Evolutionary conservation across 768 basidiomycete genomes (phyloP), one percentile per base, ranked within the genome.

Genomic region (Boletus sp.): DNA sequence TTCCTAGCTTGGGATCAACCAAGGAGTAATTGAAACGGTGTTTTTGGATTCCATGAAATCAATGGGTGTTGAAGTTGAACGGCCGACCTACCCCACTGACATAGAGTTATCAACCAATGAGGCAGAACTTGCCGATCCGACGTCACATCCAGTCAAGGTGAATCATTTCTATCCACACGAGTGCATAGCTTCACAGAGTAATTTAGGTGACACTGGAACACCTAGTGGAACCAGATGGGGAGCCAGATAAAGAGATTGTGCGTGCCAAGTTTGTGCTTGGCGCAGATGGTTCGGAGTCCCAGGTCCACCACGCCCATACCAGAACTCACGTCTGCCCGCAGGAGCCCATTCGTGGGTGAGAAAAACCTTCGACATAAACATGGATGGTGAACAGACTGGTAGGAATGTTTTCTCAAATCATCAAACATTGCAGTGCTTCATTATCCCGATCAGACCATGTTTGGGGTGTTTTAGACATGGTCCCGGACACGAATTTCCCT

Each of bases 341-440:
- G 86, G 88, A 7, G 89, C 88, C 0, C 89, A 90, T 70, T 90
- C 88, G 8, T 91, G 89, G 88, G 86, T 91, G 23, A 80, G 90
- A 23, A 89, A 88, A 55, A 51, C 70, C 0, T 72, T 89, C 7
- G 75, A 76, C 14, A 84, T 92, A 47, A 64, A 72, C 5, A 87
- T 92, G 87, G 82, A 90, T 55, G 90, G 90, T 7, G 88, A 91
- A 65, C 84, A 88, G 56, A 78, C 67, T 10, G 76, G 79, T 70
- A 54, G 59, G 51, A 53, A 54, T 4, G 9, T 29, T 10, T 8
- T 10, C 14, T 37, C 7, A 1, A 2, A 33, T 34, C 8, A 13
- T 8, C 15, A 25, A 15, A 25, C 5, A 21, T 41, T 29, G 5
- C 7, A 0, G 7, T 17, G 27, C 19, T 34, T 57, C 11, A 64